Evolutionary conservation across 2,329 filamentous ascomycete species (phyloP), one percentile per base, ranked within the genome.

Genomic region (Pseudocercospora cruenta): DNA sequence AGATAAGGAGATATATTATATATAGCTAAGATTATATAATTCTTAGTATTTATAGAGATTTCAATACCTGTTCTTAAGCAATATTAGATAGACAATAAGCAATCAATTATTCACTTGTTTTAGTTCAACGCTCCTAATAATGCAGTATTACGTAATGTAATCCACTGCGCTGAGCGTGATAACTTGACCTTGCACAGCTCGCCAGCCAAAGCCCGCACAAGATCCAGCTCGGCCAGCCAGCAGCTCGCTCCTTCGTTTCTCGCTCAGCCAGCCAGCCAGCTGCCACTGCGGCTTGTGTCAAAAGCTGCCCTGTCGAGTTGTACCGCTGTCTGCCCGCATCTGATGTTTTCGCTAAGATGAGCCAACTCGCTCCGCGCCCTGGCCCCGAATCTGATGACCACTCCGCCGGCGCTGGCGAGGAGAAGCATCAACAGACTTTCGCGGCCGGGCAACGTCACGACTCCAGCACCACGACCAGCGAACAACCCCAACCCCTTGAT

Each of bases 331-430:
- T 39, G 36, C 36, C 36, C 36, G 39, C 39, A 43, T 43, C 51
- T 31, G 22, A 55, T 55, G 51, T 55, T 31, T n/a, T 33, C 26
- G 51, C 14, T 55, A 31, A 26, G 51, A 55, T 55, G 51, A 55
- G 51, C 51, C 51, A 33, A 55, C 26, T 28, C 24, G 14, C 51
- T 24, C 51, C 24, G 47, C 24, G 21, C 51, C 21, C 22, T 26
- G 21, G 21, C 51, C 21, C 22, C n/a, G n/a, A n/a, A n/a, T n/a
- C n/a, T 26, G 21, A 54, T 26, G 14, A n/a, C 51, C 24, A 21
- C 47, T 21, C n/a, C 3, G 47, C 10, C 22, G 19, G 47, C 19
- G 51, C 51, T 28, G 51, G 21, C 21, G 51, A 22, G 24, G 21
- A 24, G 9, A 22, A 54, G 24, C 51, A 54, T 54, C 51, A 54